Evolutionary conservation across 345 rosid species (phyloP).

Genomic region (Crucihimalaya himalaica): DNA sequence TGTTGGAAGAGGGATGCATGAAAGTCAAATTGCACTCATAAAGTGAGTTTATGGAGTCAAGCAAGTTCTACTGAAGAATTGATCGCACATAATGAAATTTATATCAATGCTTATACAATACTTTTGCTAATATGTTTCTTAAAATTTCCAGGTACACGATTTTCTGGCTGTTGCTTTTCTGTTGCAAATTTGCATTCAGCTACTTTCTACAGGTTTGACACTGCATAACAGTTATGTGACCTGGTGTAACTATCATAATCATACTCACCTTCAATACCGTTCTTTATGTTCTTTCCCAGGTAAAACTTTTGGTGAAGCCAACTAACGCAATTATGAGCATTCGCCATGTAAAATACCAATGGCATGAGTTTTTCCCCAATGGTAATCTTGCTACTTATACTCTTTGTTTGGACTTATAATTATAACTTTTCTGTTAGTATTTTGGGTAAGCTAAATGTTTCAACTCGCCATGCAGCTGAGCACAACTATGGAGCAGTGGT

Average conservation of each 20-base stretch:
- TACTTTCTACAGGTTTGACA: slow-evolving; percentile 73
- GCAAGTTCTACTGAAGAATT: slow-evolving; percentile 7
- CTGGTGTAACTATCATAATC: slow-evolving; percentile 25
- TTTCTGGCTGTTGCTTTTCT: slow-evolving; percentile 82
- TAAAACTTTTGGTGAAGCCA: slow-evolving; percentile 86
- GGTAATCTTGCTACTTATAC: slow-evolving; percentile 47
- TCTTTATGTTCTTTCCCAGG: slow-evolving; percentile 44
- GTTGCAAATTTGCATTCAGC: slow-evolving; percentile 71
- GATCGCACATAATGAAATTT: slow-evolving; percentile 14
- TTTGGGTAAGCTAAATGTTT: slow-evolving; percentile 18
- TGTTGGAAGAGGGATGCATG: slow-evolving; percentile 98
- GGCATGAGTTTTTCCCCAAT: slow-evolving; percentile 92
- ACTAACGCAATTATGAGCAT: slow-evolving; percentile 84
- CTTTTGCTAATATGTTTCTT: slow-evolving; percentile 25
- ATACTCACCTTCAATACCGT: slow-evolving; percentile 18
- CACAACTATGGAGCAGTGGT: slow-evolving; percentile 74
- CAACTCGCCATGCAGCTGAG: slow-evolving; percentile 51
- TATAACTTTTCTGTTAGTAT: slow-evolving; percentile 11
- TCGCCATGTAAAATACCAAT: slow-evolving; percentile 59
- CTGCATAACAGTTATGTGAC: slow-evolving; percentile 2
- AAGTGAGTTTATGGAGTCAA: slow-evolving; percentile 60
- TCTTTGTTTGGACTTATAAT: neutral
- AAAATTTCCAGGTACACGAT: slow-evolving; percentile 73
- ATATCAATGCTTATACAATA: slow-evolving; percentile 13
- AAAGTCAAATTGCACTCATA: slow-evolving; percentile 84